Percentiles rank a stretch among this genome's conserved stretches.
Conservation (phyloP, 768 basidiomycete species). For the Tylopilus sp. region DNA sequence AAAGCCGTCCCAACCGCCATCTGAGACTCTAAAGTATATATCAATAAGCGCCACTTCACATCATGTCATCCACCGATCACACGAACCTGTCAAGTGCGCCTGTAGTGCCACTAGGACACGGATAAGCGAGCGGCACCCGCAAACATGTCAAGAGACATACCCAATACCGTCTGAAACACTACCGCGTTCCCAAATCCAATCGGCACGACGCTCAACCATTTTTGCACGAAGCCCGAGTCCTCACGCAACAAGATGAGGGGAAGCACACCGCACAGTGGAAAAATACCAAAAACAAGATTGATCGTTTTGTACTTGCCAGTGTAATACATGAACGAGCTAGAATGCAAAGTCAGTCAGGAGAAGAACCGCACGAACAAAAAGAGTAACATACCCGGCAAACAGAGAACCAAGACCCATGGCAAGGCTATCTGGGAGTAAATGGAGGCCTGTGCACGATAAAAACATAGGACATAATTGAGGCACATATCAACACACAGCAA, state of each 20-base stretch:
- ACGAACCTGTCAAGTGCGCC: conserved; percentile 1
- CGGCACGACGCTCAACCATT: conserved; percentile 17
- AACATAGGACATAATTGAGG: neutral
- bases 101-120: neutral
- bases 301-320: conserved; percentile 50
- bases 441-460: conserved; percentile 32
- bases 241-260: conserved; percentile 31
- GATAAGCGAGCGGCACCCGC: neutral
- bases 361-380: neutral
- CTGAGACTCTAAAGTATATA: conserved; percentile 10
- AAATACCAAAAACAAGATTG: conserved; percentile 45
- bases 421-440: conserved; percentile 48
- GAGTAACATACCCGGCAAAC: conserved; percentile 40
- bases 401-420: conserved; percentile 49
- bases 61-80: neutral
- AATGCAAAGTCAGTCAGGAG: neutral
- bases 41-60: neutral
- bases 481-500: neutral
- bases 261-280: conserved; percentile 43
- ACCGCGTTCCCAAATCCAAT: conserved; percentile 4
- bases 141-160: neutral
- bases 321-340: conserved; percentile 45
- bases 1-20: conserved; percentile 25
- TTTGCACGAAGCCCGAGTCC: conserved; percentile 20
- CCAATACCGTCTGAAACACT: conserved; percentile 5